Evolutionary conservation across 148 eudicot genomes (phyloP), one percentile per base, ranked within the genome.

Genomic region (Rhododendron ferrugineum): DNA sequence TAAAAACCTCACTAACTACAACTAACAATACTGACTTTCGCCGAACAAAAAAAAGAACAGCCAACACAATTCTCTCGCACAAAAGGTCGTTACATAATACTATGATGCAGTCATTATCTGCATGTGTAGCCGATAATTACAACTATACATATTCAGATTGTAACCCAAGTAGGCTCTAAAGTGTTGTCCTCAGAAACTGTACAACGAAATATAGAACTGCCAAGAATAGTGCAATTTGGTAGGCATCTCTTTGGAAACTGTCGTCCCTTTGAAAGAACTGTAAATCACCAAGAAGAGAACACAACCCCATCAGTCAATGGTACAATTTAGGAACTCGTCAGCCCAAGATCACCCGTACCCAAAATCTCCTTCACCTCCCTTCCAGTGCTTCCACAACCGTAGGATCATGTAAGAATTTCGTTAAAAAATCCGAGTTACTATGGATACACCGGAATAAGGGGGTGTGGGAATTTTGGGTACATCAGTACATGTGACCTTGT

Each of bases 201-300:
- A 94, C 93, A 52, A 97, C 93, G 32, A 97, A 92, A 88, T 97
- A 97, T 18, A 92, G 70, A 82, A 95, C 50, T 60, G 99, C 98
- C 40, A 97, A 89, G 86, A 94, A 81, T 18, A 97, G 84, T 5
- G 94, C 98, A 83, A 95, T 88, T 88, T 95, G 99, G 88, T 94
- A 94, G 13, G 92, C 86, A 73, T 97, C 99, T 88, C 99, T 97
- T 85, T 94, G 98, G 84, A 95, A 91, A 85, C 93, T 77, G 72
- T 97, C 98, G 60, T 94, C 94, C 66, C 90, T 88, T 87, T 97
- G 98, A 86, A 97, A 97, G 89, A 97, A 97, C 99, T 97, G 18
- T 10, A 93, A 56, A 87, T n/a, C 64, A 44, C 79, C 50, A 26
- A 15, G 30, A 73, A 37, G 73, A 66, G 54, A 42, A 28, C 44